phyloP scores from a whole-genome alignment of 768 basidiomycete species.

The Tremella fuciformis region DNA sequence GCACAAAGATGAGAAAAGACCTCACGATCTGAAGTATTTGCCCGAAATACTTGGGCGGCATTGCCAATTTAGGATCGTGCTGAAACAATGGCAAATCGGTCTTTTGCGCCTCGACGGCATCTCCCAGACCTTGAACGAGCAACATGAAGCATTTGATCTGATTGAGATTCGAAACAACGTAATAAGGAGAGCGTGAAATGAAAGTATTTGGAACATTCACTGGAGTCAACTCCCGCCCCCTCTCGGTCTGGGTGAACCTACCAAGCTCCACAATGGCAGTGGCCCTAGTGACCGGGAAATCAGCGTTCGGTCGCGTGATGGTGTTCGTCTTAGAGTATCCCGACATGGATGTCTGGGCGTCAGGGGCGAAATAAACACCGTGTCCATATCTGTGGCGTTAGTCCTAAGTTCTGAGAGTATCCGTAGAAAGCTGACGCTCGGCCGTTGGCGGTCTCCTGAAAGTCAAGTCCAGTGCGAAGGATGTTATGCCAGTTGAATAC shows the following conservation, averaged over 20 bases:
- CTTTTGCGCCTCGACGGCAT: neutral
- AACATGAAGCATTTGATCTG: slow-evolving; percentile 41
- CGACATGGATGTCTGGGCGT: slow-evolving; percentile 22
- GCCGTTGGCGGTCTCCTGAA: slow-evolving; percentile 24
- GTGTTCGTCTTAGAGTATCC: slow-evolving; percentile 7
- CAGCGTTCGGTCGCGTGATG: slow-evolving; percentile 24
- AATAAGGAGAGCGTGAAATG: slow-evolving; percentile 22
- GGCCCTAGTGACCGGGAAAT: slow-evolving; percentile 20
- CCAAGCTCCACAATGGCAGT: slow-evolving; percentile 30
- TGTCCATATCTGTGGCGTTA: slow-evolving; percentile 29
- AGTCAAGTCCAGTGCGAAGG: slow-evolving; percentile 32
- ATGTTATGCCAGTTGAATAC: slow-evolving; percentile 38
- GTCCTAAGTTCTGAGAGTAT: neutral
- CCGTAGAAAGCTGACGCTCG: slow-evolving; percentile 16
- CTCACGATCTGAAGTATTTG: slow-evolving; percentile 25
- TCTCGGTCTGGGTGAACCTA: slow-evolving; percentile 6
- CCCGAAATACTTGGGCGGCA: slow-evolving; percentile 10
- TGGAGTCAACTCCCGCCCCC: neutral
- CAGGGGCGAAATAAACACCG: slow-evolving; percentile 37
- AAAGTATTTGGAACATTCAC: slow-evolving; percentile 32
- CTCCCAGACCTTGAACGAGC: slow-evolving; percentile 24
- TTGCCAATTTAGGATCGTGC: slow-evolving; percentile 28
- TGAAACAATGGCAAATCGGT: slow-evolving; percentile 15
- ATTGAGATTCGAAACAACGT: slow-evolving; percentile 36
- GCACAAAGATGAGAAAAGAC: neutral